A percentile compares a stretch with the other conserved stretches of the same genome.
phyloP scores from a whole-genome alignment of 176 grass and related monocot genomes.

The Oryza meridionalis region DNA sequence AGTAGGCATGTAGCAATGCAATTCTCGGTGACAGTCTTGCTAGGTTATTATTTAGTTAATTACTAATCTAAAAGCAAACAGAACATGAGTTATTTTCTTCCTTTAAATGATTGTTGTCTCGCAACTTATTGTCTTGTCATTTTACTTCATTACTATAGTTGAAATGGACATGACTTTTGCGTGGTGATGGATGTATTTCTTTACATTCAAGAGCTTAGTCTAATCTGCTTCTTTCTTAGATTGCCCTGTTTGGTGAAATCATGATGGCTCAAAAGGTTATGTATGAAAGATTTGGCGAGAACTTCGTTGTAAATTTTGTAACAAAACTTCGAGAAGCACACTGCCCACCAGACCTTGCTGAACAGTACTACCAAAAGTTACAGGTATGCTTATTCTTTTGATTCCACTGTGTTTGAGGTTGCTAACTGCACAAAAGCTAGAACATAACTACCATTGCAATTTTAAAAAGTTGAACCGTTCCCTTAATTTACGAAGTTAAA shows the following conservation, averaged over 20 bases:
- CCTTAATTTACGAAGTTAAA: conserved; percentile 22
- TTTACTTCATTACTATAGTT: conserved; percentile 10
- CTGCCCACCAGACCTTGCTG: conserved; percentile 79
- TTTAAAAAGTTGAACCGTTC: conserved; percentile 12
- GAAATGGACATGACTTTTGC: neutral
- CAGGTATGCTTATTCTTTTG: conserved; percentile 54
- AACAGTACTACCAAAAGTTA: conserved; percentile 91
- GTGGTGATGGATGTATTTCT: neutral
- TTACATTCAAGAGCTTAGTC: conserved; percentile 3
- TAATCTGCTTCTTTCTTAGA: conserved; percentile 55
- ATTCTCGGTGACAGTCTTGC: neutral
- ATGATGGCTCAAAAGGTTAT: conserved; percentile 93
- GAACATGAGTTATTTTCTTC: neutral
- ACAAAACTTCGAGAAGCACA: conserved; percentile 70
- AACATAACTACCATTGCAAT: conserved; percentile 20
- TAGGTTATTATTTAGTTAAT: conserved; percentile 17
- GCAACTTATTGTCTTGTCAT: conserved; percentile 8
- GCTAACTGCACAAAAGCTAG: conserved; percentile 5
- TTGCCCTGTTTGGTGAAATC: conserved; percentile 93
- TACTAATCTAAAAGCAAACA: conserved; percentile 21
- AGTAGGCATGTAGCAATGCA: conserved; percentile 13
- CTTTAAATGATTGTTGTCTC: conserved; percentile 10
- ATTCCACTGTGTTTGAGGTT: conserved; percentile 3
- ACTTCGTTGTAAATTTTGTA: conserved; percentile 81
- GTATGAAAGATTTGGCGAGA: conserved; percentile 89